These are phyloP conservation scores for Ustulina deusta DNA, from an alignment of 2,329 filamentous ascomycete genomes.

Conservation along the genomic window DNA sequence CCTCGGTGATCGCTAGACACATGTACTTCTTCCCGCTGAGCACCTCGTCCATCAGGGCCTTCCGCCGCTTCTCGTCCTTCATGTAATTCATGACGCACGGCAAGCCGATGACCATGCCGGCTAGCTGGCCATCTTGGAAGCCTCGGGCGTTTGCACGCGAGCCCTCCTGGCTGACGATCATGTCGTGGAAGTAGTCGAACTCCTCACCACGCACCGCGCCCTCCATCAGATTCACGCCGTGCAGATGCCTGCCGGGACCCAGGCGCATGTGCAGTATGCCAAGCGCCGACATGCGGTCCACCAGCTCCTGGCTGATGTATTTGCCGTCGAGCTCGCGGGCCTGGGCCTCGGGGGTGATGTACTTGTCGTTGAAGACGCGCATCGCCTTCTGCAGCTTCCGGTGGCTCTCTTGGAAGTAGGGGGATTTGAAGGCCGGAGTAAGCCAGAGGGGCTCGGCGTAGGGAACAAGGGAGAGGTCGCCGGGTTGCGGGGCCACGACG, in stretches of 20 bases:
- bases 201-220: slow-evolving; percentile 81
- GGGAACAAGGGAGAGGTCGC: slow-evolving; percentile 80
- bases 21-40: slow-evolving; percentile 88
- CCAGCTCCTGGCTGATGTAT: slow-evolving; percentile 77
- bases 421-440: slow-evolving; percentile 78
- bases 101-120: slow-evolving; percentile 85
- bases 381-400: slow-evolving; percentile 74
- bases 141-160: slow-evolving; percentile 77
- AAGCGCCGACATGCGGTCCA: slow-evolving; percentile 80
- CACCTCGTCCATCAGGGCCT: slow-evolving; percentile 76
- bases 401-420: slow-evolving; percentile 85
- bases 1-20: slow-evolving; percentile 88
- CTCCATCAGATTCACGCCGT: slow-evolving; percentile 75
- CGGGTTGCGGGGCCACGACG: slow-evolving; percentile 75
- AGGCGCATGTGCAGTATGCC: slow-evolving; percentile 85
- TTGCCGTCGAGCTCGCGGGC: slow-evolving; percentile 80
- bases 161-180: slow-evolving; percentile 81
- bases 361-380: slow-evolving; percentile 77
- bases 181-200: slow-evolving; percentile 89
- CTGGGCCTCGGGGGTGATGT: slow-evolving; percentile 80
- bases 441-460: slow-evolving; percentile 91
- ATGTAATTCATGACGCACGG: slow-evolving; percentile 85
- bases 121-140: slow-evolving; percentile 89
- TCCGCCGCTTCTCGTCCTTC: slow-evolving; percentile 73
- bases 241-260: slow-evolving; percentile 84